These are phyloP conservation scores for Panaeolus cyanescens DNA, from an alignment of 768 basidiomycete genomes.

Conservation along the genomic window DNA sequence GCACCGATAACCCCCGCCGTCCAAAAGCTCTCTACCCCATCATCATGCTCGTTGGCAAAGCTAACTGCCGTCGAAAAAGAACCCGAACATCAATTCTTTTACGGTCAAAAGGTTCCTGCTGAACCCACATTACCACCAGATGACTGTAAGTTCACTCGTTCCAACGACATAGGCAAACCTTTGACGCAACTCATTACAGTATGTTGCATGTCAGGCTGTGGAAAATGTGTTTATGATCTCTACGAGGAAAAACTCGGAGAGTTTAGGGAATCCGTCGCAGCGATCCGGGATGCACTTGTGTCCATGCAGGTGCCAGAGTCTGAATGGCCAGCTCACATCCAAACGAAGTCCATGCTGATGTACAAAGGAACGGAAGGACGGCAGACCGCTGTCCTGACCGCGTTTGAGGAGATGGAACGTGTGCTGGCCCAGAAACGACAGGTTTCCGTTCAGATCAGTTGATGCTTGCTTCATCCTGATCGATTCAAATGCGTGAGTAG, in stretches of 20 bases:
- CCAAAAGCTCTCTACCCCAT: background rate
- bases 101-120: background rate
- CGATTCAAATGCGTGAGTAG: background rate
- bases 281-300: background rate
- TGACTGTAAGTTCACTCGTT: background rate
- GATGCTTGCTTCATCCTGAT: background rate
- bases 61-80: background rate
- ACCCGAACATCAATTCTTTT: background rate
- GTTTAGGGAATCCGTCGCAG: background rate
- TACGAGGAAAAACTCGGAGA: background rate
- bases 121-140: background rate
- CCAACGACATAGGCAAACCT: background rate
- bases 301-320: background rate
- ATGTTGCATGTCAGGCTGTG: background rate
- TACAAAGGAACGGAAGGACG: background rate
- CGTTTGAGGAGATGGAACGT: background rate
- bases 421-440: background rate
- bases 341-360: background rate
- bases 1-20: background rate
- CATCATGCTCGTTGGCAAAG: background rate
- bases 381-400: background rate
- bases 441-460: background rate
- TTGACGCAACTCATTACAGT: background rate
- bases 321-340: background rate
- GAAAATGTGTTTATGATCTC: background rate